Evolutionary conservation across 352 stramenopile genomes (phyloP).

Genomic region (Nothophytophthora sp.): DNA sequence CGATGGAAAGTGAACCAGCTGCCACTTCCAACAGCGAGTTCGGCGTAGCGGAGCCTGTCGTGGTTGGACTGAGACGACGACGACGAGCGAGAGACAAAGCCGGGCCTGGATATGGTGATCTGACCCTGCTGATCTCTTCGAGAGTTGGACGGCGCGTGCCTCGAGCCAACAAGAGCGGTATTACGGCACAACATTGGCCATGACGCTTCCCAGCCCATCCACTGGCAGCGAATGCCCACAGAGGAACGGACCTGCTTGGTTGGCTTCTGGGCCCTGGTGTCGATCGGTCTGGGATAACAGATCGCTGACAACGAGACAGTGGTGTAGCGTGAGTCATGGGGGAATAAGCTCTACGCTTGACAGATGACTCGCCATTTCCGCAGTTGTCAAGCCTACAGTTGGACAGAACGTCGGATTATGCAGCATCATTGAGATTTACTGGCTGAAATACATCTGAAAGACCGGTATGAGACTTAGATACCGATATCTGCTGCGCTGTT

Average conservation of each 20-base stretch:
- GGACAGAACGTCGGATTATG: background rate
- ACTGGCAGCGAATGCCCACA: background rate
- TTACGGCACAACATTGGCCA: constrained; percentile 1
- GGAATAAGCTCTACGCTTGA: background rate
- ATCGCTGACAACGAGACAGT: background rate
- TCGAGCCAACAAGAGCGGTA: constrained; percentile 18
- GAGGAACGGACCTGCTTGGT: background rate
- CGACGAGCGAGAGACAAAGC: too few relatives aligned
- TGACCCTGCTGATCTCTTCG: constrained; percentile 4
- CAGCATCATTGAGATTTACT: too few relatives aligned
- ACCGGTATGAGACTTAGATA: too few relatives aligned
- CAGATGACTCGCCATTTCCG: background rate
- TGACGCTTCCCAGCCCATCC: too few relatives aligned
- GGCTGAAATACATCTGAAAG: too few relatives aligned
- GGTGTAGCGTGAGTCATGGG: background rate
- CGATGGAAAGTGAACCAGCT: constrained; percentile 13
- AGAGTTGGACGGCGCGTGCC: constrained; percentile 5
- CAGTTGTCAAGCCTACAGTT: background rate
- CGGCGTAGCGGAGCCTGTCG: constrained; percentile 5
- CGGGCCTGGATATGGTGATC: constrained; percentile 1
- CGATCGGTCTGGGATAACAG: background rate
- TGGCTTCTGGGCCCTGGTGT: background rate
- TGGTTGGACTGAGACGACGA: too few relatives aligned
- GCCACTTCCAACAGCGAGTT: constrained; percentile 8
- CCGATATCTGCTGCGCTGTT: too few relatives aligned